phyloP scores from a whole-genome alignment of 2,329 filamentous ascomycete genomes.

The Geoglossum cookeanum region DNA sequence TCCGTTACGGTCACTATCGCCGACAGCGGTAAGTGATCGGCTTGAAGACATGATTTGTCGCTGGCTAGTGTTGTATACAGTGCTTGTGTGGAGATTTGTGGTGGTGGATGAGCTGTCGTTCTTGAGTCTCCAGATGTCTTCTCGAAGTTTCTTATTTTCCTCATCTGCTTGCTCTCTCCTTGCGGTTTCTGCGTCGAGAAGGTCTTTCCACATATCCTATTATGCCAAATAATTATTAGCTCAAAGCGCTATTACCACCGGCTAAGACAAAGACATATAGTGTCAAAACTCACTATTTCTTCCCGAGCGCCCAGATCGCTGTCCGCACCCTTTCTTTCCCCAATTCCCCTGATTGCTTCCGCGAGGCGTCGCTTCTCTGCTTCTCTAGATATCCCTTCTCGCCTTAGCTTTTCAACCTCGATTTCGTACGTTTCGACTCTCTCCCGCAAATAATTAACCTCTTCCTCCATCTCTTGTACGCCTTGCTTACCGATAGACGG shows the following conservation, averaged over 20 bases:
- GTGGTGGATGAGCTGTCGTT: conserved; percentile 22
- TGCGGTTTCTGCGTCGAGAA: conserved; percentile 79
- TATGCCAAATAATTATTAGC: background rate
- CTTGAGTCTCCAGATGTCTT: conserved; percentile 58
- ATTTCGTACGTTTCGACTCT: conserved; percentile 67
- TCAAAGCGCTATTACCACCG: background rate
- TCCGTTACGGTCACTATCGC: conserved; percentile 24
- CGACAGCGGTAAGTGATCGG: conserved; percentile 5
- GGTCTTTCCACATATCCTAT: conserved; percentile 81
- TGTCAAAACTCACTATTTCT: conserved; percentile 22
- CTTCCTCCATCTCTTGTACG: conserved; percentile 32
- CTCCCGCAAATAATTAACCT: conserved; percentile 69
- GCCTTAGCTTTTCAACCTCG: conserved; percentile 64
- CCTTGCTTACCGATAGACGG: background rate
- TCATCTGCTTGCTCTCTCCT: conserved; percentile 80
- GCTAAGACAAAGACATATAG: background rate
- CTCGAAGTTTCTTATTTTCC: conserved; percentile 64
- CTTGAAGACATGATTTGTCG: conserved; percentile 20
- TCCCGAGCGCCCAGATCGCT: conserved; percentile 28
- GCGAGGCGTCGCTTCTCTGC: conserved; percentile 72
- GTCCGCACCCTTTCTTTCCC: conserved; percentile 28
- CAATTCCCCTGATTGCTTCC: conserved; percentile 53
- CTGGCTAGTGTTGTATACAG: conserved; percentile 20
- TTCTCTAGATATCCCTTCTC: conserved; percentile 61
- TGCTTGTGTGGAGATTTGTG: conserved; percentile 20